Evolutionary conservation across 2,329 filamentous ascomycete species (phyloP), one percentile per base, ranked within the genome.

Genomic region (Parascedosporium putredinis): DNA sequence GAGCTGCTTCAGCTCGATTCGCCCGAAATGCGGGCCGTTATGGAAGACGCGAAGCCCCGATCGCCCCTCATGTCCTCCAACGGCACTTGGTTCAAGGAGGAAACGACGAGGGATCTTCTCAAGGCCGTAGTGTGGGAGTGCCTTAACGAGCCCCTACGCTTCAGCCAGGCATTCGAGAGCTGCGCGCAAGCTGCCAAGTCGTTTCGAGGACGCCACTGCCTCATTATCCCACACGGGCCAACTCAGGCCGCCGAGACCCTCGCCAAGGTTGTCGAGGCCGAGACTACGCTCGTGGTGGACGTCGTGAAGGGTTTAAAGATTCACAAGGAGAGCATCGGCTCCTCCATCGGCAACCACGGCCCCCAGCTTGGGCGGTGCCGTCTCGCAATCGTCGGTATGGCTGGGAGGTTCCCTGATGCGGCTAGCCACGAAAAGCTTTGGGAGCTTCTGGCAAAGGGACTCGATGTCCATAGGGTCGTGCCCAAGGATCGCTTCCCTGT

Each of bases 311-410:
- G 65, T 5, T 64, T 67, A 1, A 58, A 63, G 20, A 60, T 66
- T 33, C 56, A 65, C 14, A 60, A 62, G 20, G 62, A 64, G 57
- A 63, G 60, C 55, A 63, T 58, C 25, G 53, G 56, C 12, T 57
- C 64, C 8, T 59, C 56, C 14, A 66, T 74, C 23, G 71, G 71
- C 16, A 74, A 74, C 55, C 72, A 75, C 54, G 73, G 73, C 12
- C 9, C 62, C 66, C 12, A 60, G 54, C 52, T 55, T 7, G 68
- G 68, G 12, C 67, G 78, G 58, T 78, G 79, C 61, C 90, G 89
- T 64, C 78, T 95, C 54, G 88, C 88, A 51, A 89, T 95, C 54
- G 84, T 95, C 29, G 88, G 88, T 48, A 68, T 66, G 55, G 65
- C 65, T 1, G 71, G 71, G 25, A 61, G 71, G 0, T 67, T 73